Evolutionary conservation across 805 yeast genomes (phyloP), one percentile per base, ranked within the genome.

Genomic region (Vanderwaltozyma yarrowii): DNA sequence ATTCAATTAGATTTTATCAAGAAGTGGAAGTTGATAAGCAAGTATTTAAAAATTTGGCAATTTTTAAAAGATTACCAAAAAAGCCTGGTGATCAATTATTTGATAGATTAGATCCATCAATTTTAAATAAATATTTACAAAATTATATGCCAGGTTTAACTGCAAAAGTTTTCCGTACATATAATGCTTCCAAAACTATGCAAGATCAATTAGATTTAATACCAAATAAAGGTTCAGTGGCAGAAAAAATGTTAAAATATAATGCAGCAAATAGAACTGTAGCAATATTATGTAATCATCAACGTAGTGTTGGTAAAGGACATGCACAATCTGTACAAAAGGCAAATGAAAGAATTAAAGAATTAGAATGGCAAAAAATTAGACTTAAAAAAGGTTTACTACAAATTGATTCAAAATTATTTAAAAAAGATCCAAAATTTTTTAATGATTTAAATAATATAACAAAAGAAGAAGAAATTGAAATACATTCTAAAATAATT

Each of bases 111-210:
- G 89, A 81, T 51, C 96, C 96, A 7, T 63, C 82, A 1, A 64
- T 80, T 27, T 69, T 88, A 53, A 88, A 88, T 67, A 83, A 80
- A 58, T 88, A 86, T 57, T 73, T 88, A 53, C 96, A 87, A 55
- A 77, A 73, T 42, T 87, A 88, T 61, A 80, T 88, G 92, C 77
- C 82, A 18, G 97, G 97, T 0, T 69, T 88, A 46, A 87, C 96
- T 0, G 97, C 97, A 4, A 88, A 88, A 61, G 96, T 88, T 16
- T 89, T 88, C 70, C 94, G 97, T 78, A 88, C 97, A 0, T 88
- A 84, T 56, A 88, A 88, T 64, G 97, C 97, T 1, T 84, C 96
- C 1, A 83, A 84, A 59, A 87, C 96, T 2, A 89, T 88, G 96
- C 96, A 88, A 60, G 94, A 88, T 52, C 95, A 86, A 58, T 62